Conservation (phyloP, 1,284 basidiomycete species). For the Leucoagaricus sp. region DNA sequence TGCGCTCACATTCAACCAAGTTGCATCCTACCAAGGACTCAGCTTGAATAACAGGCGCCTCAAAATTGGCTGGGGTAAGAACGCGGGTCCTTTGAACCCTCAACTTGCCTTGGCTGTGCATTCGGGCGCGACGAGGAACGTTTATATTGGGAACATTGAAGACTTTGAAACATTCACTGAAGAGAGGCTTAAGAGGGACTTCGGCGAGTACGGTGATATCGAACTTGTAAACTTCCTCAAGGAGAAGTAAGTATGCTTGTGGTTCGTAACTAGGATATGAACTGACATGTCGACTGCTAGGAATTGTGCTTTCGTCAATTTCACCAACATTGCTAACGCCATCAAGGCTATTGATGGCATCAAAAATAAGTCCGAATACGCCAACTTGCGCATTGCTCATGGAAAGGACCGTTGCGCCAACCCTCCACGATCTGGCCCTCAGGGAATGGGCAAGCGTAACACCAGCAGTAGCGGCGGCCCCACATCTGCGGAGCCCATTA, state of each 20-base stretch:
- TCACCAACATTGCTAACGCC: conserved; percentile 86
- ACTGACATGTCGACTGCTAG: conserved; percentile 34
- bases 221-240: conserved; percentile 94
- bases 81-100: conserved; percentile 81
- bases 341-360: conserved; percentile 95
- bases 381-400: conserved; percentile 82
- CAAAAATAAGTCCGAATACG: conserved; percentile 85
- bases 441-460: conserved; percentile 47
- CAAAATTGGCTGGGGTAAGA: conserved; percentile 96
- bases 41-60: conserved; percentile 88
- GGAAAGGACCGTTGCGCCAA: conserved; percentile 96
- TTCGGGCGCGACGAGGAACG: conserved; percentile 89
- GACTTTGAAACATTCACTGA: conserved; percentile 89
- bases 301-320: conserved; percentile 96
- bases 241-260: conserved; percentile 71
- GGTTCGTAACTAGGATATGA: conserved; percentile 2
- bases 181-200: conserved; percentile 85
- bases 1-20: conserved; percentile 90
- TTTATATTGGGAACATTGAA: conserved; percentile 91
- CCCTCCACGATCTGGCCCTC: conserved; percentile 79
- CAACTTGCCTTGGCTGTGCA: conserved; percentile 85
- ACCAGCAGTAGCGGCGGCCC: conserved; percentile 31
- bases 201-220: conserved; percentile 91
- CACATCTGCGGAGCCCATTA: conserved; percentile 28
- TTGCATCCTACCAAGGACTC: conserved; percentile 84